Evolutionary conservation across 164 flowering plant species (phyloP).

Genomic region (Tetrastigma voinierianum): DNA sequence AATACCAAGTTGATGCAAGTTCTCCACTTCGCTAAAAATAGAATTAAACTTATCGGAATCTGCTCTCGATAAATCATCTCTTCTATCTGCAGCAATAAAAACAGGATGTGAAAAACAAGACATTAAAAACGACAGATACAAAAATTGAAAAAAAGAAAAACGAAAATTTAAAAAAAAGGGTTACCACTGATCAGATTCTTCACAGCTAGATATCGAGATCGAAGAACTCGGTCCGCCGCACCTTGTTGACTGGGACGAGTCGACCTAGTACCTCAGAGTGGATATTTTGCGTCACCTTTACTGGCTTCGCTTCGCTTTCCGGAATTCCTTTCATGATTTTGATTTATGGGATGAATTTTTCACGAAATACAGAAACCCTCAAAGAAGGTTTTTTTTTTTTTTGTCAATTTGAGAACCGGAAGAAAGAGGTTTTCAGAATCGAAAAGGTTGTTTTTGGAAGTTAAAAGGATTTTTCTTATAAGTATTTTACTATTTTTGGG

Average conservation of each 20-base stretch:
- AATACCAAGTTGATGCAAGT: conserved; percentile 63
- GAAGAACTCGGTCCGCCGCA: conserved; percentile 35
- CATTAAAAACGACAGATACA: background rate
- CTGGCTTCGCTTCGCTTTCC: too few species aligned
- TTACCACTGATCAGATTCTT: conserved; percentile 48
- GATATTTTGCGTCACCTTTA: too few species aligned
- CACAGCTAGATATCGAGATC: conserved; percentile 49
- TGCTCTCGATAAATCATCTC: conserved; percentile 48
- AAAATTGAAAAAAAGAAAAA: background rate
- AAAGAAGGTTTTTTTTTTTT: too few species aligned
- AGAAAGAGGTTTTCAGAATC: too few species aligned
- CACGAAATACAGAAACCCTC: too few species aligned
- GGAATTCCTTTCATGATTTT: too few species aligned
- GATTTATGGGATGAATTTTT: too few species aligned
- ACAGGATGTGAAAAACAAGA: background rate
- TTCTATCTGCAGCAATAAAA: conserved; percentile 48
- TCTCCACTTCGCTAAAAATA: conserved; percentile 61
- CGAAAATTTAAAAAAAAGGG: background rate
- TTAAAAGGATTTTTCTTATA: too few species aligned
- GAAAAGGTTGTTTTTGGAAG: too few species aligned
- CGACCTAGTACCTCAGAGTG: conserved; percentile 3
- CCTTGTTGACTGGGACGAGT: conserved; percentile 14
- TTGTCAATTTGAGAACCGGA: too few species aligned
- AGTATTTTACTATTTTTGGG: too few species aligned
- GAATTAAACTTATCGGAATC: conserved; percentile 55